Evolutionary conservation across 306 rosid genomes (phyloP).

Genomic region (apple (Malus domestica)): DNA sequence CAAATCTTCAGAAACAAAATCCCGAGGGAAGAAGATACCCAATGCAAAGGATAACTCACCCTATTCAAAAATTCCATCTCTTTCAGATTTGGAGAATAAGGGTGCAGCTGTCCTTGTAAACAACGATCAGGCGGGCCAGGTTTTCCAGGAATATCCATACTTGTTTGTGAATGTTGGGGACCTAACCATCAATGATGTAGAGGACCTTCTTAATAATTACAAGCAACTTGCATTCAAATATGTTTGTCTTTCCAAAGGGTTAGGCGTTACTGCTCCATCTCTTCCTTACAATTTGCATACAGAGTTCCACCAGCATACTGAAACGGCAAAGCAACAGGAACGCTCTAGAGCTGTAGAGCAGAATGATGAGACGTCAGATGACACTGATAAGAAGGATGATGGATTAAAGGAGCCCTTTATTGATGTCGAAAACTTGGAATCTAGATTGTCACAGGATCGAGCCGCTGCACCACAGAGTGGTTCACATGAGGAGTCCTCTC

Average conservation of each 20-base stretch:
- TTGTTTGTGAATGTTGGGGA: constrained; percentile 69
- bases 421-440: constrained; percentile 40
- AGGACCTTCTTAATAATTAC: constrained; percentile 74
- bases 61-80: constrained; percentile 58
- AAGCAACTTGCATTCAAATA: constrained; percentile 80
- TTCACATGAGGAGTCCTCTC: constrained; percentile 24
- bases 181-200: constrained; percentile 69
- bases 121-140: constrained; percentile 60
- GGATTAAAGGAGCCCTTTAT: constrained; percentile 28
- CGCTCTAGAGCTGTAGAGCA: constrained; percentile 25
- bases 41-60: constrained; percentile 31
- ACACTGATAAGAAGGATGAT: constrained; percentile 22
- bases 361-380: constrained; percentile 27
- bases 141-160: constrained; percentile 65
- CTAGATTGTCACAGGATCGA: constrained; percentile 38
- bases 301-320: constrained; percentile 28
- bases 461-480: constrained; percentile 32
- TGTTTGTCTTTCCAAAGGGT: constrained; percentile 72
- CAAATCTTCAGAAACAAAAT: constrained; percentile 37
- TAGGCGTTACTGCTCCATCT: constrained; percentile 43
- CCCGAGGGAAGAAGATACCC: constrained; percentile 34
- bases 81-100: constrained; percentile 83
- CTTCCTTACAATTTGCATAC: constrained; percentile 29
- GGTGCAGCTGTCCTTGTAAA: constrained; percentile 68
- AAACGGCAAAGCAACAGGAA: constrained; percentile 37